phyloP scores from a whole-genome alignment of 371 early-diverging fungal genomes.

The Mortierella sp. region DNA sequence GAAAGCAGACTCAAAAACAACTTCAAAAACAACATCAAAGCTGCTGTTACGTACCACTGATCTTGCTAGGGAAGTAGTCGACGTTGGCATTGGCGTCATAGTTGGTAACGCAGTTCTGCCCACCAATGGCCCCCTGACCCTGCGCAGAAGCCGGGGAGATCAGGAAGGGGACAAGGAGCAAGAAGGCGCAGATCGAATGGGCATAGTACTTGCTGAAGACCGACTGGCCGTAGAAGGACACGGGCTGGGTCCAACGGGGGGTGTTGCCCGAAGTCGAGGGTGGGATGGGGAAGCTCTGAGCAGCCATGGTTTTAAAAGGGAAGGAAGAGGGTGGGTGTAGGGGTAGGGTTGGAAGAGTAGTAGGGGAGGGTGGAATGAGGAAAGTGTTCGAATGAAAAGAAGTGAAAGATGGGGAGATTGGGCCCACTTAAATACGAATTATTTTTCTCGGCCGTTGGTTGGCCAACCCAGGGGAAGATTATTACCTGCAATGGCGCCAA shows the following conservation, averaged over 20 bases:
- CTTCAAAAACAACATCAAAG: neutral
- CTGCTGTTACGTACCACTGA: slow-evolving; percentile 60
- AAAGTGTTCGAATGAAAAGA: slow-evolving; percentile 25
- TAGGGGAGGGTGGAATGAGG: slow-evolving; percentile 2
- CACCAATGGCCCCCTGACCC: slow-evolving; percentile 55
- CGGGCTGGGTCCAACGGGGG: slow-evolving; percentile 60
- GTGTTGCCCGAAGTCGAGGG: slow-evolving; percentile 43
- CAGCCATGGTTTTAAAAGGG: slow-evolving; percentile 31
- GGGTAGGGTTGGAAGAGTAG: neutral
- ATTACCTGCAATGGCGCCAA: neutral
- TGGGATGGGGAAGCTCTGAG: slow-evolving; percentile 43
- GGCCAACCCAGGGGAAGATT: neutral
- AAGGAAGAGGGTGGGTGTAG: neutral
- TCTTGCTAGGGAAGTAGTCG: slow-evolving; percentile 73
- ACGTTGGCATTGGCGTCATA: slow-evolving; percentile 58
- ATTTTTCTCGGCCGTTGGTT: neutral
- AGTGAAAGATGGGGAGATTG: neutral
- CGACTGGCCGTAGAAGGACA: slow-evolving; percentile 59
- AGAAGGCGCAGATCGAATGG: slow-evolving; percentile 55
- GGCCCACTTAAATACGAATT: too few species aligned
- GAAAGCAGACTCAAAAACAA: neutral
- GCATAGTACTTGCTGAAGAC: slow-evolving; percentile 62
- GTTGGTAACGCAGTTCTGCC: slow-evolving; percentile 57
- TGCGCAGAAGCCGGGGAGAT: slow-evolving; percentile 58
- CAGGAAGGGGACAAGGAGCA: slow-evolving; percentile 54